Conservation (phyloP, 345 rosid species). For the Brassica juncea region DNA sequence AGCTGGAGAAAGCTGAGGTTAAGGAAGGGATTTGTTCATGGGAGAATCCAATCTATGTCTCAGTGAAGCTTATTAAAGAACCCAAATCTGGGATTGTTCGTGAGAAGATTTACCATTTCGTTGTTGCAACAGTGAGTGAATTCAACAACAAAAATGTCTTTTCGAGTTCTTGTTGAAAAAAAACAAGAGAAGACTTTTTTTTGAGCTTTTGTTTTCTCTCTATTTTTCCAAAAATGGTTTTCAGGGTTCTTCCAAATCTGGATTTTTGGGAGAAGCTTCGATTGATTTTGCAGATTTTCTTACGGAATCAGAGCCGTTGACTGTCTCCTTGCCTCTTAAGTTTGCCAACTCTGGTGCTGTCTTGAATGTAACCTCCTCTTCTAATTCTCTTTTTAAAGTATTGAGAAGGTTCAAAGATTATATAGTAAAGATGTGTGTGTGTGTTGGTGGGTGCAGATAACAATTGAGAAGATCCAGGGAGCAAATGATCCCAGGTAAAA, state of each 20-base stretch:
- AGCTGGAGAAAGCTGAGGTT: slow-evolving; percentile 67
- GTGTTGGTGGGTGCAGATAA: slow-evolving; percentile 53
- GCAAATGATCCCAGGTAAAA: slow-evolving; percentile 56
- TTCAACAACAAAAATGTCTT: neutral
- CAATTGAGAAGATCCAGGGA: slow-evolving; percentile 70
- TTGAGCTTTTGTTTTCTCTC: neutral
- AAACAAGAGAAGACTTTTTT: neutral
- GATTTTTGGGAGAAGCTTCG: slow-evolving; percentile 88
- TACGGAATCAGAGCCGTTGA: slow-evolving; percentile 56
- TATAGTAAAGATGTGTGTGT: neutral
- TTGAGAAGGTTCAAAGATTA: neutral
- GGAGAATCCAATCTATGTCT: slow-evolving; percentile 81
- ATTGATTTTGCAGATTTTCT: slow-evolving; percentile 89
- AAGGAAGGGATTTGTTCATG: slow-evolving; percentile 82
- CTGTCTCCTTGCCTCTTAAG: slow-evolving; percentile 79
- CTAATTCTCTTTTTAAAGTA: neutral
- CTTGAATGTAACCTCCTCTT: slow-evolving; percentile 61
- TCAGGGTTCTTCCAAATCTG: slow-evolving; percentile 84
- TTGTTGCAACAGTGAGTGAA: slow-evolving; percentile 69
- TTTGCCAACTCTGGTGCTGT: slow-evolving; percentile 56
- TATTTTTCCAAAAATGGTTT: neutral
- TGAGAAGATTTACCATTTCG: slow-evolving; percentile 83
- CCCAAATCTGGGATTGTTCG: slow-evolving; percentile 69
- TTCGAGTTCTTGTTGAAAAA: slow-evolving; percentile 10
- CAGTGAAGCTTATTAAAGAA: slow-evolving; percentile 65